Base-by-base conservation (phyloP, 352 stramenopile genomes). In the Peronosclerospora sorghi region DNA sequence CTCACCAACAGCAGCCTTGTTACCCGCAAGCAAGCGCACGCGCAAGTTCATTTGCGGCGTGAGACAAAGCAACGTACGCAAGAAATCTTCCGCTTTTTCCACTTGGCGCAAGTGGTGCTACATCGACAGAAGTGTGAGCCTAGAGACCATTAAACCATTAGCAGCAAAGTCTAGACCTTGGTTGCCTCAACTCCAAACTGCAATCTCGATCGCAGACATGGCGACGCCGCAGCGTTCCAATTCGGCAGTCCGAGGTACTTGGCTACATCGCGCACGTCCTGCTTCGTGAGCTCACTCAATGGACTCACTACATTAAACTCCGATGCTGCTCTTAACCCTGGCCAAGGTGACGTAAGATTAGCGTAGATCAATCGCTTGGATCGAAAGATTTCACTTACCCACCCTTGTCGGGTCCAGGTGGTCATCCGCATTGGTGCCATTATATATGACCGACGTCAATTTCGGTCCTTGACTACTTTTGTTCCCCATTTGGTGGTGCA, bases 391-490 rank as follows among this genome's bases (percentile, higher is more conserved):
- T n/a, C 5, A 54, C 60, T 32, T 54, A 83, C 68, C 73, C 38
- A 86, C 66, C 44, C 95, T 69, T 0, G 94, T 98, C 8, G 83
- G 76, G 61, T 98, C 94, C 34, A 83, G 52, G 10, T 85, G 68
- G 51, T 98, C 95, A 48, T 98, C 94, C 1, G 78, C 79, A 51
- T 98, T 98, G 0, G 95, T 98, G 40, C 95, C 95, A 59, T 98
- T 98, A 76, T 97, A 98, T 7, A 98, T 56, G 21, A 83, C 53
- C 0, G 63, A 57, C 15, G 61, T 56, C 10, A 65, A 18, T 13
- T 51, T 38, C 0, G 38, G 19, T 6, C 27, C 4, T 32, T 56
- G 17, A 19, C 13, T 21, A 8, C 12, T 24, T 3, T 6, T 30
- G 12, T 14, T 8, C 13, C 8, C 20, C 4, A 45, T 12, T 48